phyloP scores from a whole-genome alignment of 148 eudicot species.

The Vaccinium macrocarpon region DNA sequence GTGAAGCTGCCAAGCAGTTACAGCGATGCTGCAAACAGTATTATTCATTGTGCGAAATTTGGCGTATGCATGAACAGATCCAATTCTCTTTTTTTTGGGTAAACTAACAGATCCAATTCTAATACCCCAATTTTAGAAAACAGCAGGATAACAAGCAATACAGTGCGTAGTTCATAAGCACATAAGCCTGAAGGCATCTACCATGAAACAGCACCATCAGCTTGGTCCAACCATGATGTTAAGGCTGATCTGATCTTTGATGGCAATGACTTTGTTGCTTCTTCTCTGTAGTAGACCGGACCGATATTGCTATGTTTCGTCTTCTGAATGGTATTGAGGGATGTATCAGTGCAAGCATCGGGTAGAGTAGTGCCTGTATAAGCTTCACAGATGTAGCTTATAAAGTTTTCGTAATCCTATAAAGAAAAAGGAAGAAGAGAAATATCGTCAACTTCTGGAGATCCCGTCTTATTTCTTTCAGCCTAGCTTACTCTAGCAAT shows the following conservation, averaged over 20 bases:
- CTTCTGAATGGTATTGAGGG: conserved; percentile 22
- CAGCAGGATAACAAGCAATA: neutral
- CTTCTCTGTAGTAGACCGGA: conserved; percentile 31
- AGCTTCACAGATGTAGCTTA: conserved; percentile 67
- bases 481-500: neutral
- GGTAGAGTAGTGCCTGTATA: conserved; percentile 55
- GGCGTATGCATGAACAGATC: neutral
- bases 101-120: neutral
- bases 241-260: conserved; percentile 16
- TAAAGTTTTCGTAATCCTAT: conserved; percentile 59
- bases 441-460: neutral
- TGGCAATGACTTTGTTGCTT: conserved; percentile 20
- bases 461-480: neutral
- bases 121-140: neutral
- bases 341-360: conserved; percentile 42
- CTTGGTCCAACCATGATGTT: conserved; percentile 25
- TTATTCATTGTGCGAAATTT: neutral
- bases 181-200: conserved; percentile 30
- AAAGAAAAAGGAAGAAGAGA: neutral
- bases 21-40: neutral
- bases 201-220: conserved; percentile 22
- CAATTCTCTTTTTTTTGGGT: too few relatives aligned
- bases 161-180: neutral
- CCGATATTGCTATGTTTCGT: conserved; percentile 17
- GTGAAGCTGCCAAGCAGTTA: neutral